Base-by-base conservation (phyloP, 148 eudicot species). In the Rhododendron vialii region DNA sequence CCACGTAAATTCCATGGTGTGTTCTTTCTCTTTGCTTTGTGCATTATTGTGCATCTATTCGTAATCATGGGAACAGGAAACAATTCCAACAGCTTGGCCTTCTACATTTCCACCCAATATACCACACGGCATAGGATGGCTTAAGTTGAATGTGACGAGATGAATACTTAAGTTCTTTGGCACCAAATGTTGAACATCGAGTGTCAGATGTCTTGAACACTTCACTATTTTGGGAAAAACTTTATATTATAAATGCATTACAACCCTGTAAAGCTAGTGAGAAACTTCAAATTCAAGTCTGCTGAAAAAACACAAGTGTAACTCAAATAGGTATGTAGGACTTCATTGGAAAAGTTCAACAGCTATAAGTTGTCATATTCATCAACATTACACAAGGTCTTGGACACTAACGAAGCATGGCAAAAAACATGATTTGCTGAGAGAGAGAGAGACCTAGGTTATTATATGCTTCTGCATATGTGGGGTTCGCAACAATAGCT, bases 391-490 rank as follows among this genome's bases (percentile, higher is more conserved):
- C 11, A n/a, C 73, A n/a, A 67, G 73, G 74, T 71, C 76, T 30
- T 15, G 22, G 76, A 55, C 61, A 55, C 61, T 5, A 0, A 55
- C 61, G 7, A 55, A 55, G 24, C 43, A 82, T 73, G 43, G 65
- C 84, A 75, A 65, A 53, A n/a, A 59, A 86, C 43, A 82, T 55
- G 57, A 75, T 65, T 14, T 2, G 3, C 33, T 1, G 63, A 2
- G 67, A 84, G 81, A 73, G 28, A 88, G 45, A 88, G 53, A 87
- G 84, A 97, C 99, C 99, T 92, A 97, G 90, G 86, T 97, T 97
- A 86, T 97, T 97, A 89, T 97, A 97, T 57, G 99, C 99, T 90
- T 97, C 99, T 71, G 99, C 94, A 91, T 97, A 97, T 65, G 98
- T 94, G 50, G 99, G 99, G 90, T 97, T 97, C 75, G 99, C 99